A percentile compares a stretch with the other conserved stretches of the same genome.
Conservation (phyloP, 306 rosid species). For the Rubus idaeus region DNA sequence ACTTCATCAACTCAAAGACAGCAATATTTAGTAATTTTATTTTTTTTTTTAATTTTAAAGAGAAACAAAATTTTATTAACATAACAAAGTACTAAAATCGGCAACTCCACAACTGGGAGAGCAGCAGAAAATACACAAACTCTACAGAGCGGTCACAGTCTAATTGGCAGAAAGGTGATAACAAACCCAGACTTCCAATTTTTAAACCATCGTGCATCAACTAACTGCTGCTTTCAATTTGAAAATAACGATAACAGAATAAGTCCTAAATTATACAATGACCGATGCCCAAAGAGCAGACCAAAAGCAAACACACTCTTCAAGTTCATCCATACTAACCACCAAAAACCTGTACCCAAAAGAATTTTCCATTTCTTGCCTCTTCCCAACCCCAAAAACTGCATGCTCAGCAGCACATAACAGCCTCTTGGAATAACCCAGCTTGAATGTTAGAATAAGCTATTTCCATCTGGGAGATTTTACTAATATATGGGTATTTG, state of each 20-base stretch:
- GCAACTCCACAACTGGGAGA: not conserved
- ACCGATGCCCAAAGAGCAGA: no score
- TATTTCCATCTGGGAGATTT: not conserved
- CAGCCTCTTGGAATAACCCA: not conserved
- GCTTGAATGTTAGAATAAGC: not conserved
- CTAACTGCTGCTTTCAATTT: not conserved
- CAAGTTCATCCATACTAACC: not conserved
- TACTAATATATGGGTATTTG: not conserved
- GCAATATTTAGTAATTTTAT: not conserved
- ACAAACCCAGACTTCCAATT: not conserved
- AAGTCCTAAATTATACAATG: no score
- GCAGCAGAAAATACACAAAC: not conserved
- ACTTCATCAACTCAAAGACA: not conserved
- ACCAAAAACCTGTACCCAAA: not conserved
- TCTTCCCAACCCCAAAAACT: not conserved
- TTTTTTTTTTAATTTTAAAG: not conserved
- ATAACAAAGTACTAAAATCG: not conserved
- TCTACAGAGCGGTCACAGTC: not conserved
- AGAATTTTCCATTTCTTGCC: not conserved
- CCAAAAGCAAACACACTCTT: not conserved
- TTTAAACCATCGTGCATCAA: no score
- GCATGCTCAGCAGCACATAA: not conserved
- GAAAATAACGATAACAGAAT: not conserved
- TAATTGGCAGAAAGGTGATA: not conserved
- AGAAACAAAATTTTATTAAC: not conserved